Percentiles rank a stretch among this genome's conserved stretches.
Conservation (phyloP, 2,329 filamentous ascomycete species). For the Geosmithia putterillii region DNA sequence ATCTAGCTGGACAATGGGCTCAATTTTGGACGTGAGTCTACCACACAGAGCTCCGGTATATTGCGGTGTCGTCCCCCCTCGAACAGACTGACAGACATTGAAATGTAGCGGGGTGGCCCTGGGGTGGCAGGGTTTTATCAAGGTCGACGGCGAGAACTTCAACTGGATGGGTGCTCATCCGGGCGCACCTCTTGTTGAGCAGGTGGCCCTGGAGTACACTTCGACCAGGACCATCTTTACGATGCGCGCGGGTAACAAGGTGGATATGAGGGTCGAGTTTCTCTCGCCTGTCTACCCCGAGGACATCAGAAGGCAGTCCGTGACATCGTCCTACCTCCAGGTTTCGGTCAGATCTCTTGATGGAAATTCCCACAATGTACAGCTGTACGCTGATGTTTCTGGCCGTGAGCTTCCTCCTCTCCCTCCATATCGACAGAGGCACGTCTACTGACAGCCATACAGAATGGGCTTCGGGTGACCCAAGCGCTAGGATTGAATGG, state of each 20-base stretch:
- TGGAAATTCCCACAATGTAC: conserved; percentile 47
- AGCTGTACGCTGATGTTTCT: conserved; percentile 62
- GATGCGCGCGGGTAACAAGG: conserved; percentile 47
- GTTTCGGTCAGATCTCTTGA: conserved; percentile 51
- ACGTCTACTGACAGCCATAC: background rate
- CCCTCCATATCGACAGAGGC: background rate
- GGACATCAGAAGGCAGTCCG: conserved; percentile 54
- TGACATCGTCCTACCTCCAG: conserved; percentile 59
- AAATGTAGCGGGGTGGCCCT: conserved; percentile 32
- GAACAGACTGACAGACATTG: conserved; percentile 5
- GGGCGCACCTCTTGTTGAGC: conserved; percentile 37
- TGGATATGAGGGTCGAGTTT: conserved; percentile 57
- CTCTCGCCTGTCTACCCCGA: conserved; percentile 56
- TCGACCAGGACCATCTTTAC: conserved; percentile 61
- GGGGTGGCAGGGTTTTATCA: conserved; percentile 58
- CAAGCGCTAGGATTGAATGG: conserved; percentile 46
- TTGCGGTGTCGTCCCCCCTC: background rate
- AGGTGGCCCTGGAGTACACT: conserved; percentile 56
- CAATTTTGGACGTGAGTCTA: conserved; percentile 51
- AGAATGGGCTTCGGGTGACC: conserved; percentile 64
- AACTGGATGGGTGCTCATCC: conserved; percentile 55
- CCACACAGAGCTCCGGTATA: background rate
- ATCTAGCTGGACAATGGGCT: conserved; percentile 58
- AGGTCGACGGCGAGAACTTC: conserved; percentile 51
- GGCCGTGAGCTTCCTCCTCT: background rate